phyloP scores from a whole-genome alignment of 257 asterid genomes.

The Nicotiana undulata region DNA sequence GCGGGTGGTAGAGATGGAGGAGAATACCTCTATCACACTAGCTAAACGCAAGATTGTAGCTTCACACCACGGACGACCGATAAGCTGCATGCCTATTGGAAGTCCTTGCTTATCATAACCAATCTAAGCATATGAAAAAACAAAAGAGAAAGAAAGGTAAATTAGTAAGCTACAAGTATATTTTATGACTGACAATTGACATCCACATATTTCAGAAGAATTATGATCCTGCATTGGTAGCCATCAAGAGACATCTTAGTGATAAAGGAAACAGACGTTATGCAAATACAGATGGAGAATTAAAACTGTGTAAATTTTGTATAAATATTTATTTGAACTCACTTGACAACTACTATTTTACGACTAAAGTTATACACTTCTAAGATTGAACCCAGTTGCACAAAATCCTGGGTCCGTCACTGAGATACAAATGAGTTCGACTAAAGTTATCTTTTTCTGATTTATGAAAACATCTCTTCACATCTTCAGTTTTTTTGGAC shows the following conservation, averaged over 20 bases:
- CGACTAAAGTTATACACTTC: too few relatives aligned
- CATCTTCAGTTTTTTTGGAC: background rate
- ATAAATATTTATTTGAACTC: too few relatives aligned
- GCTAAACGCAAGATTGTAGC: constrained; percentile 85
- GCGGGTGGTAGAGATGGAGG: background rate
- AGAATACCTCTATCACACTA: constrained; percentile 67
- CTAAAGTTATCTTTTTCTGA: too few relatives aligned
- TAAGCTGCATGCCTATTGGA: constrained; percentile 85
- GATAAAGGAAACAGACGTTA: background rate
- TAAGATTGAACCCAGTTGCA: too few relatives aligned
- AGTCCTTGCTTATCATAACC: constrained; percentile 95
- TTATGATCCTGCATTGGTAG: background rate
- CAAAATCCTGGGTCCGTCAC: too few relatives aligned
- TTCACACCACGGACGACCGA: constrained; percentile 98
- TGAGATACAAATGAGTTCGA: too few relatives aligned
- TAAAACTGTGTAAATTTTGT: too few relatives aligned
- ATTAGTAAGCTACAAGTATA: background rate
- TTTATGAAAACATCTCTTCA: background rate
- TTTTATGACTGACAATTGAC: background rate
- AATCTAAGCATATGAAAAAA: constrained; percentile 32
- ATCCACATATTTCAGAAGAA: background rate
- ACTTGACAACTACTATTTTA: too few relatives aligned
- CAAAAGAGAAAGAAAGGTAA: background rate
- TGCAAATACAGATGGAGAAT: background rate
- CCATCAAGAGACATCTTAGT: background rate